Base-by-base conservation (phyloP, 768 basidiomycete species). In the Calocera viscosa region DNA sequence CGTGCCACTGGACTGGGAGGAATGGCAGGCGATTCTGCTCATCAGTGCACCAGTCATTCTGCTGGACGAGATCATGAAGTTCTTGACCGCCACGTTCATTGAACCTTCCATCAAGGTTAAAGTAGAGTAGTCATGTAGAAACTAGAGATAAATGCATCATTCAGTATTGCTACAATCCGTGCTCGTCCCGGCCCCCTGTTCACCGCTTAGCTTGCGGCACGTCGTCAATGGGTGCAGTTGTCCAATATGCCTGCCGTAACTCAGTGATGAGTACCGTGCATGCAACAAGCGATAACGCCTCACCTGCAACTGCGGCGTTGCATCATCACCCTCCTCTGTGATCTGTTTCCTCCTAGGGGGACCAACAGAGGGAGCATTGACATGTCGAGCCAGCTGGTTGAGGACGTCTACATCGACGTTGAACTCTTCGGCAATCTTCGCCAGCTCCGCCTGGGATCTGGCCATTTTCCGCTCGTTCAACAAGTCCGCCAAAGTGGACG, bases 1-100 rank as follows among this genome's bases (percentile, higher is more conserved):
- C 75, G 87, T 89, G 0, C 93, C 94, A 2, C 82, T 99, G 68
- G 95, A 97, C 81, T 92, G 88, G 90, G 76, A 76, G 24, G 95
- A 99, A 77, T 99, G 95, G 95, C 86, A 88, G 76, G 94, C 93
- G 19, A 94, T 99, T 10, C 76, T 99, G 68, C 84, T 81, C 71
- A 82, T 98, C 69, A 93, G 90, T 70, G 86, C 85, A 5, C 95
- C 95, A 22, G 93, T 99, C 35, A 74, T 99, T 40, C 64, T 90
- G 63, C 86, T 98, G 63, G 95, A 98, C 76, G 96, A 98, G 76
- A 72, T 89, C 28, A 80, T 98, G 73, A 98, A 98, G 76, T 86
- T 88, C 66, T 53, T 77, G 47, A 72, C 74, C 5, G 72, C 82
- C 33, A 83, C 79, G n/a, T 80, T 84, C 65, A 73, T 87, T 40